These are phyloP conservation scores for Lolium rigidum DNA, from an alignment of 176 grass and related monocot genomes.

Conservation along the genomic window DNA sequence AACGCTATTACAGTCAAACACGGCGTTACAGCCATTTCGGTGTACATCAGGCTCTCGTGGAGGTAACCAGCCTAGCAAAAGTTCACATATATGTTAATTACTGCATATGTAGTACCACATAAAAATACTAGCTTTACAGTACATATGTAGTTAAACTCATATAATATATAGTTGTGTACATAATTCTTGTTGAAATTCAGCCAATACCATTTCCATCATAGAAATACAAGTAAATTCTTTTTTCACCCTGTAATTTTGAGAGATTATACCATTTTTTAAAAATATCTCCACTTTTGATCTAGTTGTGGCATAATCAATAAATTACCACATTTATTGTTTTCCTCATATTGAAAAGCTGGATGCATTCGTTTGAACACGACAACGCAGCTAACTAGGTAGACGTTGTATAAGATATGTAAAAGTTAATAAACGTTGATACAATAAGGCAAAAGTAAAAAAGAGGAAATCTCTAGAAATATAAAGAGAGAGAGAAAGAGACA, in stretches of 20 bases:
- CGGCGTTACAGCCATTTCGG: neutral
- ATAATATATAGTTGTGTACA: neutral
- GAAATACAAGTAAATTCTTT: neutral
- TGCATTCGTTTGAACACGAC: neutral
- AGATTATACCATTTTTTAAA: neutral
- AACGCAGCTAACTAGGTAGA: neutral
- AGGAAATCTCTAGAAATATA: too few species aligned
- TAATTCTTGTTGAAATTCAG: neutral
- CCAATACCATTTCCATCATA: neutral
- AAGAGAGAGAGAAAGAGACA: too few species aligned
- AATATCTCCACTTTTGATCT: neutral
- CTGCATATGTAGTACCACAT: neutral
- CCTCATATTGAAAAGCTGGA: neutral
- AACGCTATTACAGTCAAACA: neutral
- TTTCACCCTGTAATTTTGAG: neutral
- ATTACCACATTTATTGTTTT: neutral
- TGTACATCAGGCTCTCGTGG: neutral
- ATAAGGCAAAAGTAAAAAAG: too few species aligned
- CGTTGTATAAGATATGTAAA: too few species aligned
- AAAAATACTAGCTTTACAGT: neutral
- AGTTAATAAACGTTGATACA: too few species aligned
- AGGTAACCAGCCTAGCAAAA: neutral
- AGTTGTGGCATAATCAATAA: neutral
- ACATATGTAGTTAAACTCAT: neutral
- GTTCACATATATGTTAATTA: neutral